phyloP scores from a whole-genome alignment of 2,329 filamentous ascomycete species.

The Albifimbria verrucaria region DNA sequence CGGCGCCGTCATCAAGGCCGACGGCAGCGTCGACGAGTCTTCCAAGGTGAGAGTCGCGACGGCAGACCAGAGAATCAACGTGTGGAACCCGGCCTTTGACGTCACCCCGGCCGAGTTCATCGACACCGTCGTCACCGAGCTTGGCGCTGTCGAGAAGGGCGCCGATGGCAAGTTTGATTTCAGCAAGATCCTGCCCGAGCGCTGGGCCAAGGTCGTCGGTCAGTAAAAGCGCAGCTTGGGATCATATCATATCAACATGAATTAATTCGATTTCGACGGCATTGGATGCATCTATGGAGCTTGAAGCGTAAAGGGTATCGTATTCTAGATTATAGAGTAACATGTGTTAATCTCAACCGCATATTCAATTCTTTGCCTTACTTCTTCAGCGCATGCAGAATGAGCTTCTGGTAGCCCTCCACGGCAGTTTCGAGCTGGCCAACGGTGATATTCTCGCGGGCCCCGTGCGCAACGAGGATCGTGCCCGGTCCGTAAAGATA shows the following conservation, averaged over 20 bases:
- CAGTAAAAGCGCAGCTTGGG: conserved; percentile 9
- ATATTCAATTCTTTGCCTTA: conserved; percentile 4
- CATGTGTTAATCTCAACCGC: conserved; percentile 3
- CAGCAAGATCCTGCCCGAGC: conserved; percentile 51
- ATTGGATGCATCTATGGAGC: not conserved
- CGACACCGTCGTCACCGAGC: conserved; percentile 91
- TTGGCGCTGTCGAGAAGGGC: conserved; percentile 79
- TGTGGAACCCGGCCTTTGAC: conserved; percentile 98
- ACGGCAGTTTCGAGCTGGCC: conserved; percentile 72
- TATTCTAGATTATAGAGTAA: not conserved
- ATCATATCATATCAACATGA: not conserved
- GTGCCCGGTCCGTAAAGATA: conserved; percentile 62
- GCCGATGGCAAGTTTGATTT: conserved; percentile 67
- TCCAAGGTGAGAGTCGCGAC: conserved; percentile 72
- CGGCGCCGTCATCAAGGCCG: conserved; percentile 65
- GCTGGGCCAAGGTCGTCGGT: conserved; percentile 40
- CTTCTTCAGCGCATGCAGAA: conserved; percentile 43
- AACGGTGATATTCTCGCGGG: conserved; percentile 71
- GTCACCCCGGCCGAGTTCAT: conserved; percentile 87
- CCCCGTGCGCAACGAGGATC: conserved; percentile 79
- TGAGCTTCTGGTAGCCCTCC: conserved; percentile 66
- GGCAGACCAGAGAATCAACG: conserved; percentile 71
- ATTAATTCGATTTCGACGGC: not conserved
- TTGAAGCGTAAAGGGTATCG: not conserved
- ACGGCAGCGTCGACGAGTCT: conserved; percentile 60